Evolutionary conservation across 2,329 filamentous ascomycete genomes (phyloP).

Genomic region (Apiospora saccharicola): DNA sequence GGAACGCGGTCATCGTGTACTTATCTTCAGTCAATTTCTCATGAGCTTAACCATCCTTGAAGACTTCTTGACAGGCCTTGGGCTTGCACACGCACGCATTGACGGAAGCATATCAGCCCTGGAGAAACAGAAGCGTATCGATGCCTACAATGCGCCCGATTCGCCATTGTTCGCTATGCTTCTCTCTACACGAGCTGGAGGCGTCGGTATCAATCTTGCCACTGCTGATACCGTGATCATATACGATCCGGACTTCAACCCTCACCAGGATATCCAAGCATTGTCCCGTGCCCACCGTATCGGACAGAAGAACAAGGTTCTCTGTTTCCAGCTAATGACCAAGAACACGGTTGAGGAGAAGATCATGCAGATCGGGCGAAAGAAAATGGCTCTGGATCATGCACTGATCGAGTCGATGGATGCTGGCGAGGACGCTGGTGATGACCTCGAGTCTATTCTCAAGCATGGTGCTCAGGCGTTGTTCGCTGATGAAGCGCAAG

Average conservation of each 20-base stretch:
- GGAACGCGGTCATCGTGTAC: conserved; percentile 84
- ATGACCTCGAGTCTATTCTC: conserved; percentile 87
- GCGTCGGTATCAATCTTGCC: conserved; percentile 96
- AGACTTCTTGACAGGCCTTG: conserved; percentile 84
- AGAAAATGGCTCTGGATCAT: conserved; percentile 95
- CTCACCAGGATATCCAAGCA: conserved; percentile 96
- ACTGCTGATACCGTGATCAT: conserved; percentile 98
- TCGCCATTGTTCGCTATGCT: conserved; percentile 90
- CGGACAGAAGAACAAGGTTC: conserved; percentile 92
- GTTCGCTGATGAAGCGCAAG: conserved; percentile 76
- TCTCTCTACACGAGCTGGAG: conserved; percentile 91
- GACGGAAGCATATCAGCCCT: conserved; percentile 84
- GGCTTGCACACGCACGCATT: conserved; percentile 77
- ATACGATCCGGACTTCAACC: conserved; percentile 95
- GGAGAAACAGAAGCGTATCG: conserved; percentile 93
- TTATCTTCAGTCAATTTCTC: conserved; percentile 96
- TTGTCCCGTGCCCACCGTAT: conserved; percentile 94
- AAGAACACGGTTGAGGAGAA: conserved; percentile 90
- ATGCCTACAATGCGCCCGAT: conserved; percentile 86
- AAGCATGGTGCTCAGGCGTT: conserved; percentile 86
- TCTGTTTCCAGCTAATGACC: conserved; percentile 95
- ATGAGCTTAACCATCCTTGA: conserved; percentile 88
- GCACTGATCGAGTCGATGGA: conserved; percentile 93
- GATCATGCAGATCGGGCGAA: conserved; percentile 93
- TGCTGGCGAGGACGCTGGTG: conserved; percentile 77